Conservation (phyloP, 192 early-diverging fungal genomes). For the Coemansia sp. region DNA sequence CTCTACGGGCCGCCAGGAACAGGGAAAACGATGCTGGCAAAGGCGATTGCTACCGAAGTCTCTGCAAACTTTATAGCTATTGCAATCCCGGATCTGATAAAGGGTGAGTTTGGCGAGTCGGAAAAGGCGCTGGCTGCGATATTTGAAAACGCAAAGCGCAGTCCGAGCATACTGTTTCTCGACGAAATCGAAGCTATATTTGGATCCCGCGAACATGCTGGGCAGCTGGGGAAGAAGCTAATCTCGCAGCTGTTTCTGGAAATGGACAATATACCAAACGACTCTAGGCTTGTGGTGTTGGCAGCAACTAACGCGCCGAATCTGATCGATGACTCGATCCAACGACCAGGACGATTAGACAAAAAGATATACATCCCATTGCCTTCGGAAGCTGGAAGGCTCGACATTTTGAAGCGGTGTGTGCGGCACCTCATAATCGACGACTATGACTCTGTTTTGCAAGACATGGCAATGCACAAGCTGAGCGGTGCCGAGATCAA, state of each 20-base stretch:
- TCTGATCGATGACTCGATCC: conserved; percentile 70
- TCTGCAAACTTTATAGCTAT: conserved; percentile 79
- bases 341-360: conserved; percentile 87
- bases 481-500: conserved; percentile 49
- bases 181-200: conserved; percentile 95
- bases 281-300: conserved; percentile 69
- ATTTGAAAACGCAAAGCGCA: conserved; percentile 70
- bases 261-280: conserved; percentile 64
- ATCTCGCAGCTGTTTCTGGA: conserved; percentile 78
- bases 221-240: conserved; percentile 71
- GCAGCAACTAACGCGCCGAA: conserved; percentile 85
- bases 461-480: conserved; percentile 14
- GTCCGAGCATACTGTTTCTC: conserved; percentile 85
- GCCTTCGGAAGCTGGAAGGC: conserved; percentile 61
- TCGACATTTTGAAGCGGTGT: conserved; percentile 62
- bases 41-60: conserved; percentile 79
- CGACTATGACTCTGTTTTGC: conserved; percentile 4
- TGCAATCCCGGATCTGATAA: conserved; percentile 77
- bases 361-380: conserved; percentile 67
- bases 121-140: conserved; percentile 82
- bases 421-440: conserved; percentile 33
- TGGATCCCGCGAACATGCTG: conserved; percentile 64
- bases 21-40: conserved; percentile 89
- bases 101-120: conserved; percentile 90
- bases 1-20: conserved; percentile 89